phyloP scores from a whole-genome alignment of 164 flowering plant genomes.

The Dillenia turbinata region DNA sequence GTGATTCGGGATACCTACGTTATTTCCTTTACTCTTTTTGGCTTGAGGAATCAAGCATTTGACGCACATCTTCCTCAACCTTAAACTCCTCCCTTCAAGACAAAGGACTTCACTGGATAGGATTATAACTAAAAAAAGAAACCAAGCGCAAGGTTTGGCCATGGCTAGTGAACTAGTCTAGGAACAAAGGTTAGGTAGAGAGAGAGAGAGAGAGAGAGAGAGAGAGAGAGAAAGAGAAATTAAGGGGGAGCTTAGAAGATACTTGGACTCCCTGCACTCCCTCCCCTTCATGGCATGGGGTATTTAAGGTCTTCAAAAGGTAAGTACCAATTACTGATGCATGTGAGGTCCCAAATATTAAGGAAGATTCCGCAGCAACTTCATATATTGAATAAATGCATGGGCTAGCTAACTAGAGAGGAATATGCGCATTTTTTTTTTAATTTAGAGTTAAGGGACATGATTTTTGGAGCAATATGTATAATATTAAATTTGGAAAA shows the following conservation, averaged over 20 bases:
- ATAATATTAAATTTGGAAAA: background rate
- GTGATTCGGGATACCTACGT: background rate
- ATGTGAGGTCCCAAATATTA: constrained; percentile 12
- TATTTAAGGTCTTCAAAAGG: constrained; percentile 1
- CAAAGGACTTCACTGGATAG: background rate
- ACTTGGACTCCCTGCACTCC: too few species aligned
- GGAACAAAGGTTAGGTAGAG: too few species aligned
- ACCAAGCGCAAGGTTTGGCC: background rate
- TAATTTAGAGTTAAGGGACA: background rate
- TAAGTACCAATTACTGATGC: background rate
- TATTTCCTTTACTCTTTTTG: background rate
- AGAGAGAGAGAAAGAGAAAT: too few species aligned
- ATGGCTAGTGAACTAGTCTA: too few species aligned
- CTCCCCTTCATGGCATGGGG: background rate
- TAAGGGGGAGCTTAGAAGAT: too few species aligned
- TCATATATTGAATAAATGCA: too few species aligned
- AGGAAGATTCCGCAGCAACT: constrained; percentile 10
- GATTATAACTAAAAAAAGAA: constrained; percentile 3
- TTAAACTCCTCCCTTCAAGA: constrained; percentile 20
- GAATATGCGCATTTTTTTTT: too few species aligned
- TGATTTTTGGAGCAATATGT: background rate
- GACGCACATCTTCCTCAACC: constrained; percentile 5
- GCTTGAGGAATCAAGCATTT: constrained; percentile 7
- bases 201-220: too few species aligned
- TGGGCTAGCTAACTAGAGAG: too few species aligned